A percentile compares a stretch with the other conserved stretches of the same genome.
Evolutionary conservation across 345 rosid species (phyloP).

Genomic region (Erucastrum elatum): DNA sequence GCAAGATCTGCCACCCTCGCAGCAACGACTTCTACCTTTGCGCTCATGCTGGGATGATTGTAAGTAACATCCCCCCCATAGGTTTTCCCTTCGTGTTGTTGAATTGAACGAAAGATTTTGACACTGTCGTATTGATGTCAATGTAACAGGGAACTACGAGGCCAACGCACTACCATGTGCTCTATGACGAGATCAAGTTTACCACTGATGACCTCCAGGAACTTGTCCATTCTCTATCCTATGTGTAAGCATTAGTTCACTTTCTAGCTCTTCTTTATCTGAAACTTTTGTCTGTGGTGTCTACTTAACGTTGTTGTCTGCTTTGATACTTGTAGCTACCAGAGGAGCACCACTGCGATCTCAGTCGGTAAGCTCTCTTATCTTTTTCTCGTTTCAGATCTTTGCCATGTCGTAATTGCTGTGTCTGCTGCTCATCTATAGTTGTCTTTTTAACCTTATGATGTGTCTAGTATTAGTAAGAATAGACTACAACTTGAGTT

Average conservation of each 20-base stretch:
- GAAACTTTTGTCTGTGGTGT: background rate
- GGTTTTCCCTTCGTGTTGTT: background rate
- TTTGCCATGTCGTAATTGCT: background rate
- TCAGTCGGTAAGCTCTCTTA: conserved; percentile 57
- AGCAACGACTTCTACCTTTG: conserved; percentile 87
- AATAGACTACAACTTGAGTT: background rate
- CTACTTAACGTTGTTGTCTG: background rate
- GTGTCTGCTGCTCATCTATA: background rate
- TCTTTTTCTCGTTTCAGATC: background rate
- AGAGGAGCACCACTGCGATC: conserved; percentile 88
- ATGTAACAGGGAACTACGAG: conserved; percentile 65
- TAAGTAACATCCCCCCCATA: conserved; percentile 40
- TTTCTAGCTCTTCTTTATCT: background rate
- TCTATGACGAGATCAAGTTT: conserved; percentile 65
- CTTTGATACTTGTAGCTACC: conserved; percentile 55
- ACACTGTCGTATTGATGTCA: background rate
- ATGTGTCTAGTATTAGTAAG: background rate
- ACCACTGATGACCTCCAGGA: conserved; percentile 69
- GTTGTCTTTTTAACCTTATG: background rate
- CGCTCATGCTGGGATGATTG: conserved; percentile 93
- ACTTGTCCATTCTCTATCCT: conserved; percentile 72
- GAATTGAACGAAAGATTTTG: background rate
- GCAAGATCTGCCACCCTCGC: conserved; percentile 68
- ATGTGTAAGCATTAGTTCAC: conserved; percentile 50
- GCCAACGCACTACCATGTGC: conserved; percentile 78